Evolutionary conservation across 805 yeast species (phyloP), one percentile per base, ranked within the genome.

Genomic region (Kodamaea laetipori): DNA sequence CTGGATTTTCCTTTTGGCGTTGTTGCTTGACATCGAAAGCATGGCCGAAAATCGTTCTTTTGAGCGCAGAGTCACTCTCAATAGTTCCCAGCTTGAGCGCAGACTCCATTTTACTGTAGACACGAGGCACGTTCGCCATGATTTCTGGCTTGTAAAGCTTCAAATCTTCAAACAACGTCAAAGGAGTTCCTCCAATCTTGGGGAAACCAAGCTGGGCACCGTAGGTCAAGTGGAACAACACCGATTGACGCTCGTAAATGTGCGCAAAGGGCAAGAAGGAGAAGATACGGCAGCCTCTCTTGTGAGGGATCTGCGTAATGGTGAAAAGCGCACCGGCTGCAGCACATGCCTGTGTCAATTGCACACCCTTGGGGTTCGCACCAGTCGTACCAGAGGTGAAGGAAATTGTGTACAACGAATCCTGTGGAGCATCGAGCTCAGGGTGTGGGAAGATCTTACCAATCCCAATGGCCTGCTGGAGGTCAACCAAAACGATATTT

Each of bases 241-340:
- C 37, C 11, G 55, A 41, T 46, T 57, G 62, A 27, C 73, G 51
- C 46, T 67, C 69, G 46, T 52, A 67, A 15, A 67, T 64, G 46
- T 67, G 73, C 10, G 73, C 69, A 48, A 67, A 57, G 0, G 73
- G 73, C 44, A 67, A 56, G 49, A 64, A 67, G 15, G 51, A 39
- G 37, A 52, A 58, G 10, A 52, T 53, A 16, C 37, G 38, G n/a
- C 30, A 11, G 5, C 40, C 38, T 11, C 9, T 6, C 15, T 12
- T 26, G 16, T 26, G 21, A 7, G 45, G 44, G 9, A 47, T 21
- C 23, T 32, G 39, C 4, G 47, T 53, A 49, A 56, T 12, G 4
- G 52, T 34, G 39, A 53, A 52, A 6, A 46, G 44, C 23, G 49
- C 30, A 2, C 59, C 61, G 21, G 58, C 53, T 2, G 52, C 56